phyloP scores from a whole-genome alignment of 768 basidiomycete genomes.

The Pulveroboletus sp. region DNA sequence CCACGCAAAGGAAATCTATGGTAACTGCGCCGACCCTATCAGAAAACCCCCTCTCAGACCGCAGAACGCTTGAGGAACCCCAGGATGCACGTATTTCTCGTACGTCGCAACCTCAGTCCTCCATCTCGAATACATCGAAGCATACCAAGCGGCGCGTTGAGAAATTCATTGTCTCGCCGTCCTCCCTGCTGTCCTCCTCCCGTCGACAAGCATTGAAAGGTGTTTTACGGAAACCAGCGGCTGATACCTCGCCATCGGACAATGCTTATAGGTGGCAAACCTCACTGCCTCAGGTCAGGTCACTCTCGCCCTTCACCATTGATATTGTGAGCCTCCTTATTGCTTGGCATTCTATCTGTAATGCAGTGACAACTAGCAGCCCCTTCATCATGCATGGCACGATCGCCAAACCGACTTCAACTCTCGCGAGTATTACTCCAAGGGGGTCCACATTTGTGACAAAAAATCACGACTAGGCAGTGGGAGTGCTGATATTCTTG shows the following conservation, averaged over 20 bases:
- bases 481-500: slow-evolving; percentile 24
- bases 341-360: not conserved
- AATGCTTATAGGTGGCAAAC: not conserved
- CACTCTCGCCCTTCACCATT: slow-evolving; percentile 25
- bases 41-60: not conserved
- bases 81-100: not conserved
- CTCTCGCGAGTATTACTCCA: not conserved
- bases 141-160: slow-evolving; percentile 3
- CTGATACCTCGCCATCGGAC: not conserved
- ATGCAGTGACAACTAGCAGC: slow-evolving; percentile 19
- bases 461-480: slow-evolving; percentile 5
- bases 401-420: slow-evolving; percentile 21
- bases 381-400: slow-evolving; percentile 29
- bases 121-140: not conserved
- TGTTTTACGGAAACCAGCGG: slow-evolving; percentile 4
- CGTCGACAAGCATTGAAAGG: not conserved
- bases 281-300: slow-evolving; percentile 19
- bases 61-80: not conserved
- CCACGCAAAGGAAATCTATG: not conserved
- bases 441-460: not conserved
- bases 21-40: not conserved
- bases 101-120: not conserved
- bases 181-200: not conserved
- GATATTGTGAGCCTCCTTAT: slow-evolving; percentile 21
- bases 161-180: not conserved